Conservation (phyloP, 2,329 filamentous ascomycete genomes). For the Oidium heveae region DNA sequence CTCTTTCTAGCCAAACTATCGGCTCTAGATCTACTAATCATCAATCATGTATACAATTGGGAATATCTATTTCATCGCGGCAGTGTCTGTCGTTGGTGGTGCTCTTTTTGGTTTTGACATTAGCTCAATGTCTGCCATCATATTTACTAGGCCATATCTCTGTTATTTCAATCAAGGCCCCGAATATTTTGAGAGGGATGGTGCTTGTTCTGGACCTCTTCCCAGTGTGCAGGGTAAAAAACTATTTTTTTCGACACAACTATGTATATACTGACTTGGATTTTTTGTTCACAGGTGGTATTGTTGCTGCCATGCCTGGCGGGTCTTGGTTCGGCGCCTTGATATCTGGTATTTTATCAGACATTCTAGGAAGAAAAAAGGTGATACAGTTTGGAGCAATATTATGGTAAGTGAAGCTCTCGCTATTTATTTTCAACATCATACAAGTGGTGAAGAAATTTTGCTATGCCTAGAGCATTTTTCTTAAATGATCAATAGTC, state of each 20-base stretch:
- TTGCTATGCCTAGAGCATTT: too few species aligned
- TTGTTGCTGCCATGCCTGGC: slow-evolving; percentile 45
- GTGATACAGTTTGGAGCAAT: slow-evolving; percentile 22
- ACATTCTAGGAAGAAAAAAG: slow-evolving; percentile 24
- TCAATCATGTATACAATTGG: slow-evolving; percentile 7
- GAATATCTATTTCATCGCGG: slow-evolving; percentile 13
- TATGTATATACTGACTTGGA: slow-evolving; percentile 16
- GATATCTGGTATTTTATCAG: slow-evolving; percentile 30
- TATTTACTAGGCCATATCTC: slow-evolving; percentile 24
- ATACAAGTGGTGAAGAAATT: too few species aligned
- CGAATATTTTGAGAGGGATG: slow-evolving; percentile 11
- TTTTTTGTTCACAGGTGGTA: slow-evolving; percentile 29
- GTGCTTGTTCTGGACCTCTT: slow-evolving; percentile 27
- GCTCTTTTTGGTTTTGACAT: slow-evolving; percentile 23
- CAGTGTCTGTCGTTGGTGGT: slow-evolving; percentile 13
- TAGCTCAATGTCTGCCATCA: slow-evolving; percentile 30
- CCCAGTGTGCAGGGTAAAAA: slow-evolving; percentile 8
- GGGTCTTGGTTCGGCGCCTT: slow-evolving; percentile 43
- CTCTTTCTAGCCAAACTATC: too few species aligned
- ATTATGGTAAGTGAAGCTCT: slow-evolving; percentile 16
- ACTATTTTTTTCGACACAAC: slow-evolving; percentile 12
- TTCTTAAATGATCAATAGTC: neutral
- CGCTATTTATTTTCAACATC: too few species aligned
- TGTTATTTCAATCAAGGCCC: slow-evolving; percentile 22
- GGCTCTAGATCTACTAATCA: neutral